phyloP scores from a whole-genome alignment of 768 basidiomycete genomes.

The Tephrocybe rancida region DNA sequence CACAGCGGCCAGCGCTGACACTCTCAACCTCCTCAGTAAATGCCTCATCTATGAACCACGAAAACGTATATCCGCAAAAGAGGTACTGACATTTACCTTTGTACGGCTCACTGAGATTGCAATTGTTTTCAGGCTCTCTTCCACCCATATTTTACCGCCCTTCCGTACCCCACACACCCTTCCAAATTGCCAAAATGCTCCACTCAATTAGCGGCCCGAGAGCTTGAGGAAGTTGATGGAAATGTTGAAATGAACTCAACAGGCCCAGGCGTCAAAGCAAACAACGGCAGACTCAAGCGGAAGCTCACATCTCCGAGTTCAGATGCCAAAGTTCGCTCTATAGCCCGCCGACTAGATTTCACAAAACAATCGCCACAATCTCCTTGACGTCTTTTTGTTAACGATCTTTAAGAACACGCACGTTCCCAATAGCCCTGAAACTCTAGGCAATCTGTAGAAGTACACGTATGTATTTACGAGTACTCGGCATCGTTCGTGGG shows the following conservation, averaged over 20 bases:
- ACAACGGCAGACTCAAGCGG: conserved; percentile 66
- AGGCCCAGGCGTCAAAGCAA: conserved; percentile 55
- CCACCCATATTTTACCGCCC: conserved; percentile 86
- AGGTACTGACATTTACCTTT: conserved; percentile 44
- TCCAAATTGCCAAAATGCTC: conserved; percentile 83
- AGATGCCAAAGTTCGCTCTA: conserved; percentile 50
- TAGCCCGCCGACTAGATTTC: conserved; percentile 77
- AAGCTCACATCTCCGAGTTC: conserved; percentile 66
- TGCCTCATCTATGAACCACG: conserved; percentile 87
- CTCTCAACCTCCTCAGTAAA: conserved; percentile 78
- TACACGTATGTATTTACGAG: conserved; percentile 14
- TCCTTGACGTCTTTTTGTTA: neutral
- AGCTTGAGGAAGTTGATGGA: conserved; percentile 79
- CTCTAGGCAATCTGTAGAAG: conserved; percentile 3
- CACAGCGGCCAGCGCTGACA: conserved; percentile 86
- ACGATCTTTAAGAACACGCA: neutral
- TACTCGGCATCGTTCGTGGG: neutral
- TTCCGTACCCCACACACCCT: conserved; percentile 88
- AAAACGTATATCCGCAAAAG: conserved; percentile 75
- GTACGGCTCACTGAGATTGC: neutral
- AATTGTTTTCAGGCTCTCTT: conserved; percentile 63
- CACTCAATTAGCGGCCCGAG: conserved; percentile 44
- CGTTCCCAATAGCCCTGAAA: conserved; percentile 3
- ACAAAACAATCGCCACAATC: conserved; percentile 48
- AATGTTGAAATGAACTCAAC: conserved; percentile 58